Percentiles rank a stretch among this genome's conserved stretches.
Conservation (phyloP, 2,329 filamentous ascomycete genomes). For the Rosellinia necatrix region DNA sequence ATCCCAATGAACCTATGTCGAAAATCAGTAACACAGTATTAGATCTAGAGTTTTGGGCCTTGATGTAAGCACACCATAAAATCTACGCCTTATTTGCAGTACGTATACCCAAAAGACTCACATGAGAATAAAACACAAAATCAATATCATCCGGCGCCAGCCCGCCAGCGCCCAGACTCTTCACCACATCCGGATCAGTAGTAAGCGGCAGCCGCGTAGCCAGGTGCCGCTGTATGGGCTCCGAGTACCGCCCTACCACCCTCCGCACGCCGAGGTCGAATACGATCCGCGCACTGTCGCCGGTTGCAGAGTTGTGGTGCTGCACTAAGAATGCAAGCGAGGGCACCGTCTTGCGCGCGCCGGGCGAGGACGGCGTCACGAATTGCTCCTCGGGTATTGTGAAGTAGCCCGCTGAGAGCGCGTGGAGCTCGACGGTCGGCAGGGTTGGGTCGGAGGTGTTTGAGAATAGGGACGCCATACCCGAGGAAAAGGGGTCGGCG, state of each 20-base stretch:
- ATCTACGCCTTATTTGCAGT: neutral
- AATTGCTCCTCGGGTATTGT: conserved; percentile 23
- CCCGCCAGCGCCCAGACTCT: conserved; percentile 7
- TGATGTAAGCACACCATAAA: neutral
- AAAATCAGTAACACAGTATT: neutral
- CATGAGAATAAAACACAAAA: conserved; percentile 24
- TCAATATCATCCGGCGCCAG: conserved; percentile 18
- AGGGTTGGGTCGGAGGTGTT: neutral
- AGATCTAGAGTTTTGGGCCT: no score
- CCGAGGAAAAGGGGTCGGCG: neutral
- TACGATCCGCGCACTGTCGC: conserved; percentile 6
- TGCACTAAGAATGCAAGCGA: conserved; percentile 18
- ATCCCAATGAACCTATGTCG: conserved; percentile 20
- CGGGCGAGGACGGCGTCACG: conserved; percentile 1
- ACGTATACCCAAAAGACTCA: neutral
- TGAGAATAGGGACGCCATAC: neutral
- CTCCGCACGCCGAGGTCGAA: conserved; percentile 19
- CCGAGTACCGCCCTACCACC: conserved; percentile 6
- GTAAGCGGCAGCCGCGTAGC: conserved; percentile 16
- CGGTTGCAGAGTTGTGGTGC: neutral
- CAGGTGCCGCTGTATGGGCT: conserved; percentile 17
- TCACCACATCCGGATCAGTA: conserved; percentile 18
- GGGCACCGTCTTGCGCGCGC: conserved; percentile 14
- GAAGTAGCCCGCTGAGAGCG: conserved; percentile 18
- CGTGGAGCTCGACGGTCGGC: conserved; percentile 9